Base-by-base conservation (phyloP, 1,284 basidiomycete species). In the Cryptococcus neoformans region DNA sequence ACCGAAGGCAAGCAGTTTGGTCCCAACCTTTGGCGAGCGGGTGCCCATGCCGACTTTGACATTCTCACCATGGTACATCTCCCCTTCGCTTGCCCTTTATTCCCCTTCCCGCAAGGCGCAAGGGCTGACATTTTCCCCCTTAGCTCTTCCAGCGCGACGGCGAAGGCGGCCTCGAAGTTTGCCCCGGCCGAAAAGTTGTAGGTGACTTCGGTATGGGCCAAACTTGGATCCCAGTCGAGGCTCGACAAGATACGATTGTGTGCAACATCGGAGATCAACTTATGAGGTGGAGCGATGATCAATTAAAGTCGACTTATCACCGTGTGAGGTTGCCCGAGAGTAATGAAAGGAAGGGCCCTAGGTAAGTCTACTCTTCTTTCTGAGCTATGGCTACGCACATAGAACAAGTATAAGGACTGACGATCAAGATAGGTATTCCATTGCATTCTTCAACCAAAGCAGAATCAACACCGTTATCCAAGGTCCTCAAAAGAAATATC, bases 211-310 rank as follows among this genome's bases (percentile, higher is more conserved):
- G 68, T 4, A 66, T 70, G 66, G 68, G 68, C 16, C 48, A 58
- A 10, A 53, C 28, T 4, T 70, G 68, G 68, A 35, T 65, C 8
- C 68, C 68, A 6, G 66, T 70, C 39, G 60, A 64, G 51, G 66
- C 68, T 44, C 51, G 65, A 36, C 57, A 58, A 44, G 68, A 70
- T 53, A 56, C 60, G 8, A 70, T 70, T 51, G 68, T 70, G 28
- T 70, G 68, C 60, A 70, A 70, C 53, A 70, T 70, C 34, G 68
- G 68, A n/a, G 68, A 70, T 50, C 67, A 69, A 55, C 60, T 70
- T 38, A 70, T 66, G 65, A 45, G 65, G 42, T 70, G 68, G 68
- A 64, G 59, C 36, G 68, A 70, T 47, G 68, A 70, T 53, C 55
- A 66, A 9, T 59, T 70, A 35, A 70, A 70, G 53, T 64, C 62